A percentile compares a stretch with the other conserved stretches of the same genome.
Evolutionary conservation across 306 rosid species (phyloP).

Genomic region (Macrotyloma uniflorum): DNA sequence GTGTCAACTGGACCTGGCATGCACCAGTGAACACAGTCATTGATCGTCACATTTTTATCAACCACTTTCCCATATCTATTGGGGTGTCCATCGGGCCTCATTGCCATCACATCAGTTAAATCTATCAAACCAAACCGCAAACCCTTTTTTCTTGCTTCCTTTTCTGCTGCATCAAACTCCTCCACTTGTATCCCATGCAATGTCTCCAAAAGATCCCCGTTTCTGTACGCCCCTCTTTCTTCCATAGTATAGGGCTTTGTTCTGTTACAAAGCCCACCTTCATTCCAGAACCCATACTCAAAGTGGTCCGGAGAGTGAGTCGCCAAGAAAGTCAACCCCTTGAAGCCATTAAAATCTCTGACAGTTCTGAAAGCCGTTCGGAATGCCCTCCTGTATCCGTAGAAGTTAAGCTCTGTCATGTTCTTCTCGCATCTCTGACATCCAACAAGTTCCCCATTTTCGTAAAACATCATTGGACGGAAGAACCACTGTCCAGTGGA

Average conservation of each 20-base stretch:
- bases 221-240: conserved; percentile 44
- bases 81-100: conserved; percentile 95
- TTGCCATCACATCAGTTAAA: conserved; percentile 61
- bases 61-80: conserved; percentile 51
- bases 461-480: conserved; percentile 51
- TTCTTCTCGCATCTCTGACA: conserved; percentile 48
- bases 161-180: conserved; percentile 55
- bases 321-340: conserved; percentile 69
- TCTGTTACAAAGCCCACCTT: conserved; percentile 68
- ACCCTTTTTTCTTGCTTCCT: conserved; percentile 48
- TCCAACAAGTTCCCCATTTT: conserved; percentile 52
- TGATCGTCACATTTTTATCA: conserved; percentile 44
- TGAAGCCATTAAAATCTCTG: conserved; percentile 44
- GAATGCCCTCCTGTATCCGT: conserved; percentile 62
- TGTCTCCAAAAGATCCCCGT: conserved; percentile 51
- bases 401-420: conserved; percentile 36
- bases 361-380: conserved; percentile 51
- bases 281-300: conserved; percentile 70
- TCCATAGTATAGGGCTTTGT: conserved; percentile 47
- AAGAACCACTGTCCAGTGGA: conserved; percentile 83
- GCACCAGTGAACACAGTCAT: conserved; percentile 97
- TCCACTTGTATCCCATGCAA: conserved; percentile 59
- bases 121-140: conserved; percentile 57
- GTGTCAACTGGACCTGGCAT: conserved; percentile 92
- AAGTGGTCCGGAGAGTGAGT: conserved; percentile 76